Evolutionary conservation across 805 yeast genomes (phyloP).

Genomic region (Starmerella apicola): DNA sequence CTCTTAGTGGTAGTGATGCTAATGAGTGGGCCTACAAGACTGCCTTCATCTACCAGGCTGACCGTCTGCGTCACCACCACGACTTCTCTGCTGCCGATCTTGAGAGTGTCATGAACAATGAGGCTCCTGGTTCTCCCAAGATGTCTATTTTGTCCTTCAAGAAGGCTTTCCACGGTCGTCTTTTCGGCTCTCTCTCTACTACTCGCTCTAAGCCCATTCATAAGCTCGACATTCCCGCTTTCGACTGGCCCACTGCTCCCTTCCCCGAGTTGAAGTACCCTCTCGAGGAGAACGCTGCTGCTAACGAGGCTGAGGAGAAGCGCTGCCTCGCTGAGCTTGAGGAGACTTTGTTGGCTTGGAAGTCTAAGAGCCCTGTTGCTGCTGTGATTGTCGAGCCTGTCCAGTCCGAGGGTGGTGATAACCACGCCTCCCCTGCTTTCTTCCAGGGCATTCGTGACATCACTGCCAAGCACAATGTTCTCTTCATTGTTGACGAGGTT

Average conservation of each 20-base stretch:
- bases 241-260: slow-evolving; percentile 94
- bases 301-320: slow-evolving; percentile 64
- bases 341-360: slow-evolving; percentile 52
- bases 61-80: slow-evolving; percentile 53
- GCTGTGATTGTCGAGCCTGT: slow-evolving; percentile 85
- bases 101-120: slow-evolving; percentile 61
- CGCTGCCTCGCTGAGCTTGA: slow-evolving; percentile 72
- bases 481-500: slow-evolving; percentile 72
- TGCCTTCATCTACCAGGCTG: slow-evolving; percentile 68
- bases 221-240: slow-evolving; percentile 76
- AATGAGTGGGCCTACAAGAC: slow-evolving; percentile 84
- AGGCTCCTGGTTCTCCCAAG: slow-evolving; percentile 81
- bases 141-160: slow-evolving; percentile 76
- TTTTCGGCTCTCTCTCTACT: slow-evolving; percentile 81
- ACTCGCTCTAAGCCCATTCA: slow-evolving; percentile 93
- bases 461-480: slow-evolving; percentile 55
- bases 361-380: slow-evolving; percentile 58
- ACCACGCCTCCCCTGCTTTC: slow-evolving; percentile 64
- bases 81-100: slow-evolving; percentile 59
- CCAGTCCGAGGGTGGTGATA: slow-evolving; percentile 87
- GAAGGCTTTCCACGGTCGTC: slow-evolving; percentile 87
- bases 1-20: slow-evolving; percentile 77
- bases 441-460: slow-evolving; percentile 75
- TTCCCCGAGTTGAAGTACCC: slow-evolving; percentile 82
- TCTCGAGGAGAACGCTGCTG: slow-evolving; percentile 48